These are phyloP conservation scores for Amylostereum areolatum DNA, from an alignment of 1,284 basidiomycete genomes.

Conservation along the genomic window DNA sequence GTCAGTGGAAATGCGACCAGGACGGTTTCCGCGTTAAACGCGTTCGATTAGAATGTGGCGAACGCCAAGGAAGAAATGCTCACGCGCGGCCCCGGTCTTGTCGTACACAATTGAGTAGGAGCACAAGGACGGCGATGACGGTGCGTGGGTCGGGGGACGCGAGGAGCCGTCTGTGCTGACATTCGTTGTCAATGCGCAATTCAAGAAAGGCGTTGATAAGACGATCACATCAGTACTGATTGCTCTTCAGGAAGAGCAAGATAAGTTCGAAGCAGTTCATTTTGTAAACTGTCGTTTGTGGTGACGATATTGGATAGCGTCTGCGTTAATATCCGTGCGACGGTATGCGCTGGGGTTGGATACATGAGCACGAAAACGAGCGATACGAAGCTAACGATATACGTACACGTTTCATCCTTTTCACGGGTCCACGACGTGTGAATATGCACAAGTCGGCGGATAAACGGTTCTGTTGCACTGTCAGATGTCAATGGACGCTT, in stretches of 20 bases:
- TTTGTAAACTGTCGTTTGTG: conserved; percentile 50
- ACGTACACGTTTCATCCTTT: conserved; percentile 48
- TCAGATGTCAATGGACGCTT: background rate
- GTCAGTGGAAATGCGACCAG: background rate
- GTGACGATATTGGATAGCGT: conserved; percentile 72
- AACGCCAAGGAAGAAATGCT: conserved; percentile 22
- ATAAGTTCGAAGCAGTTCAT: conserved; percentile 57
- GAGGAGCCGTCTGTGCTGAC: conserved; percentile 58
- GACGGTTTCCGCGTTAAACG: background rate
- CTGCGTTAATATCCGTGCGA: conserved; percentile 60
- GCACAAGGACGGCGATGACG: conserved; percentile 57
- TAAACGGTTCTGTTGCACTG: conserved; percentile 59
- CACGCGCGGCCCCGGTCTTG: conserved; percentile 51
- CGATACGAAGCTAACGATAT: conserved; percentile 2
- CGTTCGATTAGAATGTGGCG: background rate
- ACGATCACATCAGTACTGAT: conserved; percentile 65
- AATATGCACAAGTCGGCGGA: conserved; percentile 53
- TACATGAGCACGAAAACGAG: background rate
- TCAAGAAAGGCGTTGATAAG: background rate
- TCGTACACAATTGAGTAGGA: conserved; percentile 69
- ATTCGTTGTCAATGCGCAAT: conserved; percentile 3
- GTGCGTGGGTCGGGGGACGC: conserved; percentile 60
- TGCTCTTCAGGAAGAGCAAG: conserved; percentile 65
- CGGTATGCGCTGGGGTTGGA: conserved; percentile 39
- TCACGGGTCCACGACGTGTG: conserved; percentile 66